A percentile compares a stretch with the other conserved stretches of the same genome.
Evolutionary conservation across 2,329 filamentous ascomycete genomes (phyloP).

Genomic region (Zopfia rhizophila): DNA sequence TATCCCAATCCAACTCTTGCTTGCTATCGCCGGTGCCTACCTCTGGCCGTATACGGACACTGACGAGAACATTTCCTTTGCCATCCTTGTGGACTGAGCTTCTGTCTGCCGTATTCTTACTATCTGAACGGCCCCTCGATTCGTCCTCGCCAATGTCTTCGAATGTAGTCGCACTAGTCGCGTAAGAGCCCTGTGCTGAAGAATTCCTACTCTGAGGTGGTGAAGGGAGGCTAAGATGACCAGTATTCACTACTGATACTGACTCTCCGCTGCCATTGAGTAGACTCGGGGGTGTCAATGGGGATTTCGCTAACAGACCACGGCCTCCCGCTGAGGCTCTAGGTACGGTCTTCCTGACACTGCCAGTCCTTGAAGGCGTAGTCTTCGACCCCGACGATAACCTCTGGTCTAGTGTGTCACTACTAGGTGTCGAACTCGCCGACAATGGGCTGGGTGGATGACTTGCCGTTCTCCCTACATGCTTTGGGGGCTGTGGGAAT

Average conservation of each 20-base stretch:
- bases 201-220: constrained; percentile 90
- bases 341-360: constrained; percentile 64
- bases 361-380: constrained; percentile 44
- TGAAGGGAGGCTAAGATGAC: constrained; percentile 79
- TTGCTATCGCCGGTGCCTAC: constrained; percentile 70
- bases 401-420: constrained; percentile 45
- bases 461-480: constrained; percentile 67
- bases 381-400: constrained; percentile 39
- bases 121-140: constrained; percentile 59
- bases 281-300: constrained; percentile 72
- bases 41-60: constrained; percentile 91
- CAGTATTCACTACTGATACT: constrained; percentile 73
- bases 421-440: constrained; percentile 58
- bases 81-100: constrained; percentile 67
- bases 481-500: constrained; percentile 88
- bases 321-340: constrained; percentile 52
- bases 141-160: constrained; percentile 78
- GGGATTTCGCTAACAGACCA: constrained; percentile 49
- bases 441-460: constrained; percentile 67
- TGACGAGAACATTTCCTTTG: constrained; percentile 96
- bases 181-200: constrained; percentile 91
- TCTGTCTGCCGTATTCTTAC: constrained; percentile 36
- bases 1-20: constrained; percentile 86
- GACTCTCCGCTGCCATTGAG: constrained; percentile 82
- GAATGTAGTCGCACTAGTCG: constrained; percentile 85